Evolutionary conservation across 2,329 filamentous ascomycete species (phyloP).

Genomic region (Colletotrichum caudatum): DNA sequence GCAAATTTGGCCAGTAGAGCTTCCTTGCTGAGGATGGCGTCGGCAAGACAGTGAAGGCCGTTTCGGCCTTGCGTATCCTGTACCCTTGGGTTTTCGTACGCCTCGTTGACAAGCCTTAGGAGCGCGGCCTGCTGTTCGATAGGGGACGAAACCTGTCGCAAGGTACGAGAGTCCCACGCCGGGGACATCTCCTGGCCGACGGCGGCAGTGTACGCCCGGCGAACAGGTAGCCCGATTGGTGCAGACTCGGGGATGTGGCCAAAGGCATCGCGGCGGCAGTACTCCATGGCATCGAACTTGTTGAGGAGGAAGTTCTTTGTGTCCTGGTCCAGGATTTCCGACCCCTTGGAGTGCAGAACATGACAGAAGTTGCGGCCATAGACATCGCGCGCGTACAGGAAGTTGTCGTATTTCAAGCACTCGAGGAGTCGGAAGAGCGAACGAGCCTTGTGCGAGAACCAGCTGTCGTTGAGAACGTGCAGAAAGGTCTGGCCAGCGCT

Average conservation of each 20-base stretch:
- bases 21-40: slow-evolving; percentile 59
- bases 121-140: slow-evolving; percentile 50
- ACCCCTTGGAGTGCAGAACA: slow-evolving; percentile 49
- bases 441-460: slow-evolving; percentile 48
- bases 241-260: slow-evolving; percentile 47
- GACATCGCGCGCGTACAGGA: slow-evolving; percentile 56
- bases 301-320: slow-evolving; percentile 52
- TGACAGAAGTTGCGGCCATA: slow-evolving; percentile 68
- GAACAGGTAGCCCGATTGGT: slow-evolving; percentile 40
- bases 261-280: slow-evolving; percentile 64
- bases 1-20: slow-evolving; percentile 54
- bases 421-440: slow-evolving; percentile 48
- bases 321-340: slow-evolving; percentile 45
- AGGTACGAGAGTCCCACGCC: slow-evolving; percentile 4
- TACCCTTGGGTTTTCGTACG: slow-evolving; percentile 48
- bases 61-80: slow-evolving; percentile 65
- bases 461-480: slow-evolving; percentile 55
- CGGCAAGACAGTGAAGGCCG: slow-evolving; percentile 69
- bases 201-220: slow-evolving; percentile 37
- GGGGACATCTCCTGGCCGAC: slow-evolving; percentile 33
- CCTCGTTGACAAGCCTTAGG: slow-evolving; percentile 52
- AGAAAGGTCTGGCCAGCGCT: slow-evolving; percentile 63
- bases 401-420: slow-evolving; percentile 41
- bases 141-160: slow-evolving; percentile 10
- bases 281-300: slow-evolving; percentile 48